Conservation (phyloP, 1,284 basidiomycete genomes). For the Phenoliferia sp. region DNA sequence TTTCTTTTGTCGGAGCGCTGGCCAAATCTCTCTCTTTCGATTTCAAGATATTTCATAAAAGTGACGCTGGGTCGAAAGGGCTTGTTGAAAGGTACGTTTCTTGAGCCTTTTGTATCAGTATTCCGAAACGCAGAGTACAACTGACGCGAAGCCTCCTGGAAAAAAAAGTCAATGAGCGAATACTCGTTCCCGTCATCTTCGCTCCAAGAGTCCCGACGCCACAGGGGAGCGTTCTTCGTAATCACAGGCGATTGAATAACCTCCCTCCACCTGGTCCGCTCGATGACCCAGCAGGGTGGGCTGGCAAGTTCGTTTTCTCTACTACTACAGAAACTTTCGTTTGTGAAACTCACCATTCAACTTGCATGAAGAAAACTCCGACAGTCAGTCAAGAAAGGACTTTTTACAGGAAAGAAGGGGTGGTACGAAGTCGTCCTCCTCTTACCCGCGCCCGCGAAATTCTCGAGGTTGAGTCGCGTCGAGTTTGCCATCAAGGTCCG, state of each 20-base stretch:
- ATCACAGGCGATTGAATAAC: neutral
- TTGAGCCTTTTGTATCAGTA: no score
- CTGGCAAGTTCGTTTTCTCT: slow-evolving; percentile 9
- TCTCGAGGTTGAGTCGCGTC: slow-evolving; percentile 14
- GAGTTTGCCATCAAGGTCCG: neutral
- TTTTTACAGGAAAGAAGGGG: slow-evolving; percentile 2
- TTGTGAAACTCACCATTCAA: slow-evolving; percentile 1
- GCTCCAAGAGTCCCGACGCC: slow-evolving; percentile 20
- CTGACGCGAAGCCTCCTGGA: neutral
- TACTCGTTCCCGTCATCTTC: slow-evolving; percentile 28
- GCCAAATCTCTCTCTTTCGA: neutral
- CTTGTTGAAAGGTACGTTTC: slow-evolving; percentile 15
- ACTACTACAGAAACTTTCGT: neutral
- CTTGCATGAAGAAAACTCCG: slow-evolving; percentile 12
- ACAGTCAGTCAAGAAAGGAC: slow-evolving; percentile 3
- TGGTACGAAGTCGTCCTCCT: slow-evolving; percentile 15
- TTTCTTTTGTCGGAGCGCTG: neutral
- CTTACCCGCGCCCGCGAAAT: slow-evolving; percentile 7
- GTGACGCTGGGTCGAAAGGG: slow-evolving; percentile 26
- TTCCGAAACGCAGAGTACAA: no score
- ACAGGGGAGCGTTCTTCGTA: slow-evolving; percentile 5
- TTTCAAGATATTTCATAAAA: slow-evolving; percentile 30
- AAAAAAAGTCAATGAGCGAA: slow-evolving; percentile 22
- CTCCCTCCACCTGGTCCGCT: neutral
- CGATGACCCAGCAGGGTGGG: slow-evolving; percentile 25